Evolutionary conservation across 768 basidiomycete species (phyloP), one percentile per base, ranked within the genome.

Genomic region (Cystobasidium onofrii): DNA sequence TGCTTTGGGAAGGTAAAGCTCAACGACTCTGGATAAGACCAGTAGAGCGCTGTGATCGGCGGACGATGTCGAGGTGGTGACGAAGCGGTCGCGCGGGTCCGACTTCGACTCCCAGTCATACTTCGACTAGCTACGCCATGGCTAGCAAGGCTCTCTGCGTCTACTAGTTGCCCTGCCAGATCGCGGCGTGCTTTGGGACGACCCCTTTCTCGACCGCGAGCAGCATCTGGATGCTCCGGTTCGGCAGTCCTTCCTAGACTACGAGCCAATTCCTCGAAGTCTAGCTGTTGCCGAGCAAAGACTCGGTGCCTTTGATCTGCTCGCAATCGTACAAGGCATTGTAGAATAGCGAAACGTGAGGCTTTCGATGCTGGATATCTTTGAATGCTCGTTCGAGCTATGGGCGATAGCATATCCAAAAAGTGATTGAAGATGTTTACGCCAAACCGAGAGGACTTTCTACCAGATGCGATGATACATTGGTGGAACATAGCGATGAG

Each of bases 251-350:
- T 74, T 6, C 74, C 61, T 15, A 79, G 66, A 1, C 44, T 41
- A 44, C 57, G 57, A 6, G 77, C 76, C 12, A 77, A 54, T 1
- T 66, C 74, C 9, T 66, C 63, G 66, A 78, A 75, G 73, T 85
- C 84, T 41, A 85, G 76, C 52, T 88, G 81, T 54, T 84, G 82
- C 23, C 86, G 84, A 71, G 89, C 88, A 80, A 88, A 96, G 46
- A 98, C 78, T 13, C 88, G 85, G 78, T 99, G 95, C 76, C 93
- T 90, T 0, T 90, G 87, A 79, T 96, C 94, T 0, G 90, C 92
- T 70, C 95, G 85, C 23, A 98, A 83, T 17, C 91, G 87, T 84
- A 93, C 87, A 76, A 96, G 80, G 83, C 95, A 96, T 79, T 92
- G 91, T 23, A 98, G 83, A 2, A 89, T 84, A 15, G 87, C 83